phyloP scores from a whole-genome alignment of 192 early-diverging fungal species.

The Backusella australiensis region DNA sequence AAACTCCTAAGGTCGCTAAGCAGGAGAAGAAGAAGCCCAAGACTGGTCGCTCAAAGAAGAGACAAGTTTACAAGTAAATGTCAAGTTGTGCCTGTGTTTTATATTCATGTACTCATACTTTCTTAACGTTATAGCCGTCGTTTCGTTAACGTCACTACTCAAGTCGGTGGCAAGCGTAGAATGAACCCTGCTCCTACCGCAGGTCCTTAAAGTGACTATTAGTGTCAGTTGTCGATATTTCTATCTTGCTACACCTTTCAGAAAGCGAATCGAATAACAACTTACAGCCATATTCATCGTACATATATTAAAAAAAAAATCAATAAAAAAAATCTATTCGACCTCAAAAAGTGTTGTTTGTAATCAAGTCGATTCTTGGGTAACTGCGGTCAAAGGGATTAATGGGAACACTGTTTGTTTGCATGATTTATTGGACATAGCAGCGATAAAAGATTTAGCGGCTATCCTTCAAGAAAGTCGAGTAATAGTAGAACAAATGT shows the following conservation, averaged over 20 bases:
- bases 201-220: slow-evolving; percentile 34
- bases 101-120: background rate
- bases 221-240: background rate
- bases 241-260: background rate
- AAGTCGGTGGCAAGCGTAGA: slow-evolving; percentile 88
- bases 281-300: background rate
- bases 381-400: background rate
- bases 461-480: too few relatives aligned
- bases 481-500: too few relatives aligned
- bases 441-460: too few relatives aligned
- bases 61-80: slow-evolving; percentile 73
- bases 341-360: background rate
- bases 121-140: slow-evolving; percentile 57
- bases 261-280: background rate
- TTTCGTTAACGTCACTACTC: slow-evolving; percentile 90
- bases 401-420: background rate
- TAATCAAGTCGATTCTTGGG: background rate
- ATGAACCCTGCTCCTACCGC: slow-evolving; percentile 54
- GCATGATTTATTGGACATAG: background rate
- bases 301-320: background rate
- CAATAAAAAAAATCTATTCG: slow-evolving; percentile 5
- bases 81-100: background rate
- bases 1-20: slow-evolving; percentile 97
- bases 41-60: slow-evolving; percentile 94
- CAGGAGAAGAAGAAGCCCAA: slow-evolving; percentile 96